Evolutionary conservation across 208 protist genomes (phyloP).

Genomic region (Trichomonas tenax): DNA sequence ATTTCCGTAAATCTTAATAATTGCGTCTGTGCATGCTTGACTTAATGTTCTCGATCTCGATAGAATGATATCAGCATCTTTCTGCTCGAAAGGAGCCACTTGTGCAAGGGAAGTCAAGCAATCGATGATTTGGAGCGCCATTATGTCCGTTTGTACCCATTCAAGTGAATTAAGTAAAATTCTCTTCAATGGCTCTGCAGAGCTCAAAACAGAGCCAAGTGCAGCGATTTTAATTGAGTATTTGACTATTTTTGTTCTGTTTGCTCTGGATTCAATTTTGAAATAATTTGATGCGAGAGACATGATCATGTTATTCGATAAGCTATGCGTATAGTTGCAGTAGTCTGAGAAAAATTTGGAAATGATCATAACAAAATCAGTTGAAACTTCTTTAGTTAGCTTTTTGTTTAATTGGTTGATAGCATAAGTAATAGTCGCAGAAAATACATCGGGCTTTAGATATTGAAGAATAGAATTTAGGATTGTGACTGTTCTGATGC

Average conservation of each 20-base stretch:
- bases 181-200: background rate
- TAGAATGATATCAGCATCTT: background rate
- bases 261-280: background rate
- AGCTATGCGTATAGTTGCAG: background rate
- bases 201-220: background rate
- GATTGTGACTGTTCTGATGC: background rate
- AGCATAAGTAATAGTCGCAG: background rate
- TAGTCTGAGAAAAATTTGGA: background rate
- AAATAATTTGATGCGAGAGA: background rate
- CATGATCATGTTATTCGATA: background rate
- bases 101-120: background rate
- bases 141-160: background rate
- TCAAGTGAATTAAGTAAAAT: background rate
- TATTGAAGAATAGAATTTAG: background rate
- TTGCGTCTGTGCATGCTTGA: background rate
- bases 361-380: background rate
- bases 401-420: background rate
- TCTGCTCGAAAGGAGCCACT: background rate
- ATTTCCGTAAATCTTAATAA: background rate
- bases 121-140: background rate
- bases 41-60: background rate
- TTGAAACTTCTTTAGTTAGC: background rate
- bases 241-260: background rate
- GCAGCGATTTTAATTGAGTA: background rate
- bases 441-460: background rate